Conservation (phyloP, 805 yeast genomes). For the Pichia kluyveri region DNA sequence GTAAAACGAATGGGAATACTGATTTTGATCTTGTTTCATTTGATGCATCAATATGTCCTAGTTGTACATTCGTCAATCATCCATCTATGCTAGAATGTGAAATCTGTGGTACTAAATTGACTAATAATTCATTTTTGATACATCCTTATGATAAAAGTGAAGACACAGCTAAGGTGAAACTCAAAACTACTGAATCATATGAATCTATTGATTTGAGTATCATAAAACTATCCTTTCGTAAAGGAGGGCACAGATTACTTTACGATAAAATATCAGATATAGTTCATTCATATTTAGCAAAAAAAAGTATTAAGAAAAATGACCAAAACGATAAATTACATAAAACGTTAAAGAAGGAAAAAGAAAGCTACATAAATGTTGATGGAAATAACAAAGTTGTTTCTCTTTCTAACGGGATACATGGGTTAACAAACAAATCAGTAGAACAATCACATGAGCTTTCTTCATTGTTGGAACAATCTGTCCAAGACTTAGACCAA, state of each 20-base stretch:
- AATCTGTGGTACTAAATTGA: conserved; percentile 56
- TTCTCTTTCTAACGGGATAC: conserved; percentile 41
- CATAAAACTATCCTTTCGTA: conserved; percentile 67
- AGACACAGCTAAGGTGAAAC: background rate
- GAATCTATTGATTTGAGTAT: conserved; percentile 20
- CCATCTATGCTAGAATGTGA: conserved; percentile 74
- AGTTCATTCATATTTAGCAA: background rate
- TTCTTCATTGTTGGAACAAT: conserved; percentile 52
- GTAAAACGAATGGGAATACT: background rate
- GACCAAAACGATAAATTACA: background rate
- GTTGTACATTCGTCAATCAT: conserved; percentile 67
- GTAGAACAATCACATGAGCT: conserved; percentile 48
- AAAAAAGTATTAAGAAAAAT: background rate
- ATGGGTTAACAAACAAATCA: conserved; percentile 53
- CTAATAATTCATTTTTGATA: background rate
- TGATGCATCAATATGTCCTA: conserved; percentile 36
- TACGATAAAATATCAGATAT: conserved; percentile 13
- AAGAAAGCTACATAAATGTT: no score
- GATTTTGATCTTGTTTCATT: conserved; percentile 14
- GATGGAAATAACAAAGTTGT: background rate
- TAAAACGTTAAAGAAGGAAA: background rate
- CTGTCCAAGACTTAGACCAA: conserved; percentile 68
- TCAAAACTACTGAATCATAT: conserved; percentile 1
- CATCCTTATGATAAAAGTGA: background rate
- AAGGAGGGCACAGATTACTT: conserved; percentile 54